Evolutionary conservation across 2,329 filamentous ascomycete genomes (phyloP), one percentile per base, ranked within the genome.

Genomic region (Sporothrix mexicana): DNA sequence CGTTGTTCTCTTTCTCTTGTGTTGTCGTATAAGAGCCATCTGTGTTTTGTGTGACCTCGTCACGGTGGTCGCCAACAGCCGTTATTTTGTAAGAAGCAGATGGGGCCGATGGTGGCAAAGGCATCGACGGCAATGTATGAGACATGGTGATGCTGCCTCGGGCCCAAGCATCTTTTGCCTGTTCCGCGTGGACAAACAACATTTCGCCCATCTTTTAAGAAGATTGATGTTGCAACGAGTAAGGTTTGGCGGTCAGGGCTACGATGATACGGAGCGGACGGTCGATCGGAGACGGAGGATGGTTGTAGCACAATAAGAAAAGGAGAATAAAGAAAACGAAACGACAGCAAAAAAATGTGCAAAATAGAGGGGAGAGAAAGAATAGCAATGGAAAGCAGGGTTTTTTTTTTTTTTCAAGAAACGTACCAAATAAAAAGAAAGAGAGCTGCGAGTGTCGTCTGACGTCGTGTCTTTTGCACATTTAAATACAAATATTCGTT

Each of bases 141-240:
- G 61, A 23, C 61, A 47, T 47, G 41, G 61, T 47, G 41, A 66
- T 45, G 61, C 64, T 51, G 15, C 15, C 25, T 47, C 43, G 45
- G 9, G 64, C 1, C 64, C 64, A 47, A 2, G 23, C 20, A 23
- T 49, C 23, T 6, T 51, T 23, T 13, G 64, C 64, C 17, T 51
- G 23, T 15, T 15, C 64, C 12, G 64, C 64, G 20, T 23, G 23
- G 20, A 25, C 45, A 51, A 67, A 67, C 45, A 67, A 13, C 64
- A 51, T n/a, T 51, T 67, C 64, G 9, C 64, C 47, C 64, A 67
- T 67, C 36, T 23, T 67, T 20, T 12, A 9, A 15, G 13, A 36
- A 7, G 20, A n/a, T 10, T 1, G 15, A 12, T 6, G 4, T 20
- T 41, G 13, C 10, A 47, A 47, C n/a, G 47, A 45, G 41, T 36